Conservation (phyloP, 2,329 filamentous ascomycete species). For the Phaeosphaeria sp. region DNA sequence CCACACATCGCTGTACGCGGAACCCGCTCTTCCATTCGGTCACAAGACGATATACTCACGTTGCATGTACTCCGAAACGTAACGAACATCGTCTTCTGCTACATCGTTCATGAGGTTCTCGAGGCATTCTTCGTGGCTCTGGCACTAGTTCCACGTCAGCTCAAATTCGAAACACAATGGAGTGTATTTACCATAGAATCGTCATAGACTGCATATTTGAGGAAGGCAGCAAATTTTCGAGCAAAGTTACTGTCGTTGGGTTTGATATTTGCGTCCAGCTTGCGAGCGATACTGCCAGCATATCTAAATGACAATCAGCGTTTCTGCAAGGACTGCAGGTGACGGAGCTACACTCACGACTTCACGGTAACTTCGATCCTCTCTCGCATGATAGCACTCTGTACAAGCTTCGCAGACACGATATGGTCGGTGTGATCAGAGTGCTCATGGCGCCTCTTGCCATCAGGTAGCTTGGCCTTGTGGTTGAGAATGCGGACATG, state of each 20-base stretch:
- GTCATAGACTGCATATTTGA: slow-evolving; percentile 30
- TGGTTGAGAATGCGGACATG: slow-evolving; percentile 31
- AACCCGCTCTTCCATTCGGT: not conserved
- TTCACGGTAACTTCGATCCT: slow-evolving; percentile 16
- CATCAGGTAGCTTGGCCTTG: slow-evolving; percentile 18
- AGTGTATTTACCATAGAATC: slow-evolving; percentile 25
- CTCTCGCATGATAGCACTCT: slow-evolving; percentile 24
- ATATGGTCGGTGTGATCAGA: slow-evolving; percentile 36
- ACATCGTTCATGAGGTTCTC: not conserved
- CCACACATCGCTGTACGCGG: too few species aligned
- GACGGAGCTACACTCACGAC: slow-evolving; percentile 15
- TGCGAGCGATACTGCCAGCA: slow-evolving; percentile 24
- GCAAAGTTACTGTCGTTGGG: slow-evolving; percentile 11
- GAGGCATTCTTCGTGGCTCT: slow-evolving; percentile 22
- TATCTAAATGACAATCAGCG: slow-evolving; percentile 15
- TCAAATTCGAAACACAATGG: not conserved
- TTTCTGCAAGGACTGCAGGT: too few species aligned
- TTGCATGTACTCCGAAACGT: slow-evolving; percentile 23
- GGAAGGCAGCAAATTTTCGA: slow-evolving; percentile 24
- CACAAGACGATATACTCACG: slow-evolving; percentile 22
- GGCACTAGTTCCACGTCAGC: slow-evolving; percentile 18
- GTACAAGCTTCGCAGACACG: slow-evolving; percentile 33
- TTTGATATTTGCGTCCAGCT: slow-evolving; percentile 18
- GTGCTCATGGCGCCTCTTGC: slow-evolving; percentile 8
- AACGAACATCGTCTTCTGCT: slow-evolving; percentile 24